phyloP scores from a whole-genome alignment of 2,329 filamentous ascomycete species.

The Aspergillus luchuensis region DNA sequence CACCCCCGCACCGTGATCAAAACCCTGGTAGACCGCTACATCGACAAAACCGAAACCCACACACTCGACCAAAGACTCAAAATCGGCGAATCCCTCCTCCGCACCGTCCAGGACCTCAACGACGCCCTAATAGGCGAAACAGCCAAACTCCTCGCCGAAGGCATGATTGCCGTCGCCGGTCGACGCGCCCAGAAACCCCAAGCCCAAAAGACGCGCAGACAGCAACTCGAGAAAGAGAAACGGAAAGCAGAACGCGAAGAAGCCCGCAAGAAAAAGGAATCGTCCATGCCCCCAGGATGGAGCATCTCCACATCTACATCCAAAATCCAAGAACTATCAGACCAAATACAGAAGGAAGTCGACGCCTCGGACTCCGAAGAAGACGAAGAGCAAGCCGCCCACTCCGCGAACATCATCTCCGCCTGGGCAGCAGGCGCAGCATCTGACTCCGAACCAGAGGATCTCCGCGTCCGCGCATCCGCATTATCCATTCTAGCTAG shows the following conservation, averaged over 20 bases:
- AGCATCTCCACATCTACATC: neutral
- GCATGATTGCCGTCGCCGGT: constrained; percentile 43
- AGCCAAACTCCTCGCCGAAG: constrained; percentile 41
- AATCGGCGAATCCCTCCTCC: constrained; percentile 45
- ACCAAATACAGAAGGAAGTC: neutral
- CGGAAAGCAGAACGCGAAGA: constrained; percentile 30
- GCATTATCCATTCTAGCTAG: constrained; percentile 47
- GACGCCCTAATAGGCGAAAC: constrained; percentile 40
- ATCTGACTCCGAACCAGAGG: constrained; percentile 44
- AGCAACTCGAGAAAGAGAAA: constrained; percentile 30
- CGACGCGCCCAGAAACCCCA: constrained; percentile 41
- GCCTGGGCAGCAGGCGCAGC: constrained; percentile 44
- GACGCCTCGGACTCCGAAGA: constrained; percentile 28
- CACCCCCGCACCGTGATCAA: constrained; percentile 47
- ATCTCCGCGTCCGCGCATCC: constrained; percentile 46
- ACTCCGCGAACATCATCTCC: constrained; percentile 41
- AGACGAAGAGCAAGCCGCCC: constrained; percentile 35
- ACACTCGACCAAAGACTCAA: constrained; percentile 44
- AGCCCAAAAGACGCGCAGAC: constrained; percentile 34
- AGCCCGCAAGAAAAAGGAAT: constrained; percentile 28
- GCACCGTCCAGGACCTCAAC: constrained; percentile 46
- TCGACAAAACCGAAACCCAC: constrained; percentile 40
- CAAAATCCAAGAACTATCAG: neutral
- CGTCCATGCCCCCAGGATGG: constrained; percentile 34
- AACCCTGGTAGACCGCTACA: constrained; percentile 43